Evolutionary conservation across 1,284 basidiomycete species (phyloP), one percentile per base, ranked within the genome.

Genomic region (Mycosarcoma maydis): DNA sequence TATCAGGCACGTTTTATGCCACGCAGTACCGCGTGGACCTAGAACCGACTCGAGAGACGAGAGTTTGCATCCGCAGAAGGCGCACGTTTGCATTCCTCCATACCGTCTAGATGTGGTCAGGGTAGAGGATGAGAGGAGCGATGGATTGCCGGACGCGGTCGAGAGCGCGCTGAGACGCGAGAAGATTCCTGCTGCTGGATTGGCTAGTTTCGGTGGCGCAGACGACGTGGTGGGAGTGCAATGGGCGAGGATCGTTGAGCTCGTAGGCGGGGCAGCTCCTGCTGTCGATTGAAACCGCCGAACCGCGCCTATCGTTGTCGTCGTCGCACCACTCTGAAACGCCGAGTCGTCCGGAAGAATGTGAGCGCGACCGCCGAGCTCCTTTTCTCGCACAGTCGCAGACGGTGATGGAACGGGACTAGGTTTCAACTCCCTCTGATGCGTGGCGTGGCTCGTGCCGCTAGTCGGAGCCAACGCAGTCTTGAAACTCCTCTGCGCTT

Each of bases 41-140:
- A 65, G 57, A 1, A 72, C 59, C 6, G 56, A 58, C 55, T 77
- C 75, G 41, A 77, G 64, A 2, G 48, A 27, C 8, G 75, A 67
- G 10, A 76, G 23, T 16, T 53, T 73, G n/a, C 34, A 16, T 6
- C 58, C 62, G 45, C 75, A 77, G 7, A 37, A 66, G 4, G 70
- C 56, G 43, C 75, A 77, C 4, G 22, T 24, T 24, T 51, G 57
- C 75, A 75, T 75, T 0, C 73, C 75, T 13, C 75, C 75, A 8
- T 65, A 53, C 14, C 19, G 2, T 16, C 29, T 41, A 4, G 29
- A 4, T 8, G 29, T 30, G 29, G 13, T 5, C 11, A 5, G 33
- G 32, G 30, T 3, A n/a, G 8, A n/a, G 14, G 40, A 22, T 2
- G 45, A 19, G 30, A 48, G 37, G 4, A 36, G 22, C 13, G 49